Evolutionary conservation across 805 yeast genomes (phyloP), one percentile per base, ranked within the genome.

Genomic region (Nakazawaea siamensis): DNA sequence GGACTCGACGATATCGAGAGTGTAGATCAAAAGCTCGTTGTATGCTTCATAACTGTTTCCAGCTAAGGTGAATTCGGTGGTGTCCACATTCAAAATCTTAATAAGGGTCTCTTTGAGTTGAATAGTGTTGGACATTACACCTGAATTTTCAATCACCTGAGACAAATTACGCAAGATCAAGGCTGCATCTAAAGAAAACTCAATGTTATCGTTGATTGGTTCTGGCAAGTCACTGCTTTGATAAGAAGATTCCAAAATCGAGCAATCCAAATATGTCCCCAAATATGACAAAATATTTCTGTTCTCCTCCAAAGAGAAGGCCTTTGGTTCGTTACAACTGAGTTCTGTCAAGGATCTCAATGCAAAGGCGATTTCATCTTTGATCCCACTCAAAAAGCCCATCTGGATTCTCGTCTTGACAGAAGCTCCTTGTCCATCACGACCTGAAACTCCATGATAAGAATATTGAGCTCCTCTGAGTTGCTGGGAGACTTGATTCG

Each of bases 71-170:
- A 49, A 40, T 38, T 50, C 33, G 35, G 48, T 38, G 10, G 41
- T 41, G 14, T 36, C 39, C 26, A 44, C 44, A 23, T 55, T 60
- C 39, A 83, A 60, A 10, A 70, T 62, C 20, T 48, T 50, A 30
- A 49, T 62, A 27, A 69, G 53, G 5, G 76, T 66, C 30, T 57
- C 59, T 40, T 71, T 69, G 29, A 82, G 65, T 14, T 55, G 50
- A 15, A 59, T 55, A 38, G 68, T 61, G 46, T 70, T 64, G 1
- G 90, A 81, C 42, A 92, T 59, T 49, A 79, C 66, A 51, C 82
- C 86, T 27, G 94, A 92, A 48, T 85, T 82, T 29, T 71, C 80
- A 10, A 82, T 70, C 52, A 87, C 95, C 51, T 90, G 94, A 2
- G 84, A 73, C 30, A 84, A 59, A 55, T 92, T 92, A 50, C 97